These are phyloP conservation scores for Phytophthora citricola DNA, from an alignment of 352 stramenopile species.

Conservation along the genomic window DNA sequence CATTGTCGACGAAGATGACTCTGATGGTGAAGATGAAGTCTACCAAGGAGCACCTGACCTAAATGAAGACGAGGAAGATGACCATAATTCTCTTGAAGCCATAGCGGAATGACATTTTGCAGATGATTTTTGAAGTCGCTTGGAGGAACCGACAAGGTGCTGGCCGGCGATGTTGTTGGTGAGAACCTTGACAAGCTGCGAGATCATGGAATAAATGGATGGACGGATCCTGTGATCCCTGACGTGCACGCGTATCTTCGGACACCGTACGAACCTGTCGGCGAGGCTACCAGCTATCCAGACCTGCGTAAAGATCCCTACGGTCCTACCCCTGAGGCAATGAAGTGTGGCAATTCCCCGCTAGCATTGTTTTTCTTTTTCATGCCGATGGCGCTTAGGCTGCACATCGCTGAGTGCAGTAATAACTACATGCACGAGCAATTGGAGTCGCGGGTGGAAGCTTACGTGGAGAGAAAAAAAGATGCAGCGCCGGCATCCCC, in stretches of 20 bases:
- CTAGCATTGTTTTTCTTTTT: conserved; percentile 10
- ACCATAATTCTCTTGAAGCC: neutral
- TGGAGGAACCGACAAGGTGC: neutral
- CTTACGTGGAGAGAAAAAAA: conserved; percentile 4
- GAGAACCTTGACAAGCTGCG: neutral
- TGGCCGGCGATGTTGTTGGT: neutral
- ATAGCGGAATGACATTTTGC: neutral
- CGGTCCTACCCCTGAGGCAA: neutral
- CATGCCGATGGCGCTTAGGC: conserved; percentile 4
- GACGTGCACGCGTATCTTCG: neutral
- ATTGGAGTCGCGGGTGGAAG: neutral
- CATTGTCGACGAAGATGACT: too few species aligned
- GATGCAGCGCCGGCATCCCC: neutral
- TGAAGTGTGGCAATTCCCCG: conserved; percentile 7
- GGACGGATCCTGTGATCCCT: neutral
- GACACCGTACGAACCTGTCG: neutral
- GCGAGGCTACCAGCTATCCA: neutral
- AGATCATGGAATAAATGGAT: neutral
- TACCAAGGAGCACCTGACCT: too few species aligned
- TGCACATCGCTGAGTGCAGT: conserved; percentile 7
- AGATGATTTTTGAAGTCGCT: neutral
- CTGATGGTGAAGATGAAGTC: too few species aligned
- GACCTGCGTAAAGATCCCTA: neutral
- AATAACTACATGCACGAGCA: conserved; percentile 8
- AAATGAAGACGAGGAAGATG: too few species aligned